Percentiles rank a stretch among this genome's conserved stretches.
Conservation (phyloP, 2,329 filamentous ascomycete species). For the Talaromyces sp. region DNA sequence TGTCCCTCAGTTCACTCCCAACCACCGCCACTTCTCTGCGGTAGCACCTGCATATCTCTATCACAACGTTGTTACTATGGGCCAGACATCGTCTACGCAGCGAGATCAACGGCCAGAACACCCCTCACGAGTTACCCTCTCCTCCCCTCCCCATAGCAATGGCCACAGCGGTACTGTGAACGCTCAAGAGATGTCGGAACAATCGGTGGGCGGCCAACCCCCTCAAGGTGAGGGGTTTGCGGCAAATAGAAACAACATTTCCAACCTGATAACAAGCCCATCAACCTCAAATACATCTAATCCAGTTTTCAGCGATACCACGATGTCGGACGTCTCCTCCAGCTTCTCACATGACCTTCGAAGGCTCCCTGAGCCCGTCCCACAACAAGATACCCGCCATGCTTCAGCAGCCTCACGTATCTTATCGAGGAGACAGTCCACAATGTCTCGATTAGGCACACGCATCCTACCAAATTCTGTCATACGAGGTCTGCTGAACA, state of each 20-base stretch:
- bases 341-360: conserved; percentile 18
- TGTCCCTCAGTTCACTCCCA: conserved; percentile 6
- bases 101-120: conserved; percentile 29
- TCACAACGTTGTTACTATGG: conserved; percentile 36
- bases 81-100: conserved; percentile 40
- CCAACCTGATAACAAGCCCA: conserved; percentile 10
- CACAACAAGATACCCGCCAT: background rate
- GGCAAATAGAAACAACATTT: conserved; percentile 9
- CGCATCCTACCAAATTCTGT: conserved; percentile 45
- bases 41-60: conserved; percentile 15
- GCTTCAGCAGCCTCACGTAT: conserved; percentile 17
- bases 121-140: conserved; percentile 20
- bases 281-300: background rate
- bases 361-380: conserved; percentile 11
- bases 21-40: conserved; percentile 10
- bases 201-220: conserved; percentile 21
- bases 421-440: conserved; percentile 40
- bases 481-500: conserved; percentile 40
- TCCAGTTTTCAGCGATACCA: conserved; percentile 3
- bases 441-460: conserved; percentile 46
- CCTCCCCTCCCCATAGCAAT: conserved; percentile 21
- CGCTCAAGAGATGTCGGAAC: conserved; percentile 25
- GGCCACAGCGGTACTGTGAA: conserved; percentile 34
- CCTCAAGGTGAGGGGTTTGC: conserved; percentile 15
- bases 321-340: background rate